Evolutionary conservation across 345 rosid genomes (phyloP).

Genomic region (Citrus sp.): DNA sequence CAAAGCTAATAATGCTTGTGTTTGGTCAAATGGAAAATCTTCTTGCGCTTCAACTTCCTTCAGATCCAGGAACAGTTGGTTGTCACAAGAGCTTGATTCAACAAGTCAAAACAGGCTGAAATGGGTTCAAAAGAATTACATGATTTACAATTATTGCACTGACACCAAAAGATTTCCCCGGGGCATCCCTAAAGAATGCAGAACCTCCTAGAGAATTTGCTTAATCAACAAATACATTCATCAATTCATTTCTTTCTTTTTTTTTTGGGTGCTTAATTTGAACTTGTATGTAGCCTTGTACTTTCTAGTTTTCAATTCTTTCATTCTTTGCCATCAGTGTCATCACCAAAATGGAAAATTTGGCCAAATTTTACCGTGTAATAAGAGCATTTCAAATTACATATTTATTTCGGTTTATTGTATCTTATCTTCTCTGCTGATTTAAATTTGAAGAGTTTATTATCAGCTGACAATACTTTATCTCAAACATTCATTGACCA

Average conservation of each 20-base stretch:
- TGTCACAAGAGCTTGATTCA: constrained; percentile 30
- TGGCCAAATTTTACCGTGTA: too few relatives aligned
- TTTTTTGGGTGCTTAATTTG: too few relatives aligned
- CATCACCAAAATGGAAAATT: too few relatives aligned
- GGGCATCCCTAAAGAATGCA: constrained; percentile 48
- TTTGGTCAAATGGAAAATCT: constrained; percentile 37
- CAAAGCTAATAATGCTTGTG: constrained; percentile 38
- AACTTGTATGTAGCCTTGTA: too few relatives aligned
- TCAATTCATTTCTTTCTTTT: background rate
- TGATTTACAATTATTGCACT: constrained; percentile 63
- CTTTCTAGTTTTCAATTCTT: too few relatives aligned
- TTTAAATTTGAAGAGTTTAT: too few relatives aligned
- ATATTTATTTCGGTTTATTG: too few relatives aligned
- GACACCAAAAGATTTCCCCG: constrained; percentile 49
- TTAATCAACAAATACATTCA: background rate
- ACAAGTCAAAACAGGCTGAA: constrained; percentile 28
- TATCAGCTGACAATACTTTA: too few relatives aligned
- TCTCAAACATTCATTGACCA: too few relatives aligned
- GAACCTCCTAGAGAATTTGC: background rate
- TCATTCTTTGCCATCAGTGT: too few relatives aligned
- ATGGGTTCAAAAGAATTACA: constrained; percentile 57
- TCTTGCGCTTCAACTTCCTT: constrained; percentile 19
- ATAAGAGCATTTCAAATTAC: too few relatives aligned
- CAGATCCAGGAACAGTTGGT: constrained; percentile 18
- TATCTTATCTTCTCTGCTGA: too few relatives aligned